Conservation (phyloP, 2,329 filamentous ascomycete species). For the Verruconis gallopava region DNA sequence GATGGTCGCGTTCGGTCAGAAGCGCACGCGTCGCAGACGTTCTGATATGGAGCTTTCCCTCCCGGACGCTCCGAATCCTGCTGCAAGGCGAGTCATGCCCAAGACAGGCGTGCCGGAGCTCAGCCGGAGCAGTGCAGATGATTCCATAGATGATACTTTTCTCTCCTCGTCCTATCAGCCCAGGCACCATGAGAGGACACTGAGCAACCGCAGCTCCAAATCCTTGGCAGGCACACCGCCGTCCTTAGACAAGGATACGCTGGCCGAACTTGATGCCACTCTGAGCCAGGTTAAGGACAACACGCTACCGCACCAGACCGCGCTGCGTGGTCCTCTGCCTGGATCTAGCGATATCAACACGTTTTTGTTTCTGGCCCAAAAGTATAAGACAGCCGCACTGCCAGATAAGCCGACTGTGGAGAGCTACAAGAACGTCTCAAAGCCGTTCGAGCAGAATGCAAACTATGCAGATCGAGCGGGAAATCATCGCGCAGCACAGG, state of each 20-base stretch:
- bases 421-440: conserved; percentile 22
- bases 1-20: conserved; percentile 41
- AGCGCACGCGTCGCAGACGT: conserved; percentile 30
- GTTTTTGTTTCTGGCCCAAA: conserved; percentile 30
- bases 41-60: conserved; percentile 26
- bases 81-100: neutral
- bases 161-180: conserved; percentile 34
- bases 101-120: conserved; percentile 17
- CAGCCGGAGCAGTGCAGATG: conserved; percentile 41
- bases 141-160: conserved; percentile 43
- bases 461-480: conserved; percentile 38
- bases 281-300: conserved; percentile 14
- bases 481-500: conserved; percentile 40
- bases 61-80: neutral
- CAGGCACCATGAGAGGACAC: conserved; percentile 32
- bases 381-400: conserved; percentile 28
- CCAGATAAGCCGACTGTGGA: conserved; percentile 26
- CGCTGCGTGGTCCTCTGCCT: conserved; percentile 35
- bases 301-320: conserved; percentile 32
- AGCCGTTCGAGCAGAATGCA: conserved; percentile 41
- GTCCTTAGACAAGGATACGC: conserved; percentile 30
- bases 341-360: conserved; percentile 26
- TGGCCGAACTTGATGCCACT: conserved; percentile 28
- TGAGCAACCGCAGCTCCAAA: conserved; percentile 35
- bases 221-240: conserved; percentile 43